Evolutionary conservation across 2,329 filamentous ascomycete genomes (phyloP).

Genomic region (Mycosphaerella sp.): DNA sequence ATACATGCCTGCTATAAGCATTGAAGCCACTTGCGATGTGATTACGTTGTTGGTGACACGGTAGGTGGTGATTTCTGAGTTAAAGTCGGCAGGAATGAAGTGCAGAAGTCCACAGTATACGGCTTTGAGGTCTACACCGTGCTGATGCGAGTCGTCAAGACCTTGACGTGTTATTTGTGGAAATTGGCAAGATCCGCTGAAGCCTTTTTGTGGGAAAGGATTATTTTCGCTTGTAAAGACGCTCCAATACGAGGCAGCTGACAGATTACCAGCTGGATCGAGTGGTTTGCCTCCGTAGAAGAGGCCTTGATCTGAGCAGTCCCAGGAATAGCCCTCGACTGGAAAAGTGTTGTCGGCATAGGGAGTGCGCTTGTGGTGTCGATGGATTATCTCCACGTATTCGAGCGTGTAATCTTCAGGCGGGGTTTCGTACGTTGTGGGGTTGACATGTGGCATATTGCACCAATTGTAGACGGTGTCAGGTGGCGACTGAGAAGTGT

Average conservation of each 20-base stretch:
- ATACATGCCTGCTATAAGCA: conserved; percentile 68
- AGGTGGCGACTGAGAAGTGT: conserved; percentile 48
- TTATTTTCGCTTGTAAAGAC: conserved; percentile 57
- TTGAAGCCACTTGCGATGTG: conserved; percentile 71
- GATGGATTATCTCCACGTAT: conserved; percentile 77
- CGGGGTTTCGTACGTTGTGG: conserved; percentile 53
- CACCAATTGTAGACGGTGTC: conserved; percentile 71
- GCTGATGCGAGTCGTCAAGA: conserved; percentile 66
- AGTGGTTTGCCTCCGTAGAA: conserved; percentile 62
- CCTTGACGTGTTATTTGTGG: conserved; percentile 70
- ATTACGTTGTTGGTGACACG: conserved; percentile 78
- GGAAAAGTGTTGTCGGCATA: conserved; percentile 74
- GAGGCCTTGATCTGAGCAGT: conserved; percentile 63
- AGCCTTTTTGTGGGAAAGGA: conserved; percentile 60
- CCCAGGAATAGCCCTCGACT: conserved; percentile 63
- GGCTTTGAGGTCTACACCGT: conserved; percentile 68
- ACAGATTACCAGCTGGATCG: conserved; percentile 39
- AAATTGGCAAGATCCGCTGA: conserved; percentile 69
- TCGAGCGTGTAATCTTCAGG: conserved; percentile 54
- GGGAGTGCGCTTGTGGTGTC: conserved; percentile 78
- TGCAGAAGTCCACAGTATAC: conserved; percentile 65
- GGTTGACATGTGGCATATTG: conserved; percentile 80
- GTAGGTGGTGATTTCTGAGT: conserved; percentile 50
- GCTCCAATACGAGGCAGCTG: conserved; percentile 59
- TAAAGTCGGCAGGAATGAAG: conserved; percentile 55